A percentile compares a stretch with the other conserved stretches of the same genome.
Conservation (phyloP, 495 filamentous ascomycete genomes). For the Penicillium lagena region DNA sequence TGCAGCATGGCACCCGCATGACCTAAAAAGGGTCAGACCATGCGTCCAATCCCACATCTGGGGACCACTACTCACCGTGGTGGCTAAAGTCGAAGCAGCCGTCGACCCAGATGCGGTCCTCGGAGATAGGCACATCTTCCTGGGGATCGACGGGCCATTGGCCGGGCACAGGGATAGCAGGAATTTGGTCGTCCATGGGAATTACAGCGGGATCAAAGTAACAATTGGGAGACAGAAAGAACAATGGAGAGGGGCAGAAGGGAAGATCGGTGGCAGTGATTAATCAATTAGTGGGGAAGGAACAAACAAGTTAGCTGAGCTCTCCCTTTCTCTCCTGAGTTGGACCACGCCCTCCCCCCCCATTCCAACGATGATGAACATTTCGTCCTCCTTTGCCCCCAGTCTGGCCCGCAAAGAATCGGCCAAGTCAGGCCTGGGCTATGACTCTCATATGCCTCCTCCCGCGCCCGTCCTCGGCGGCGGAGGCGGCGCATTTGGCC, state of each 20-base stretch:
- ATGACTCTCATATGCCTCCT: slow-evolving; percentile 9
- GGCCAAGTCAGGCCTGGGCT: slow-evolving; percentile 25
- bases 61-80: slow-evolving; percentile 55
- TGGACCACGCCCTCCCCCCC: neutral
- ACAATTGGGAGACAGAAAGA: neutral
- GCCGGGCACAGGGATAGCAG: slow-evolving; percentile 38
- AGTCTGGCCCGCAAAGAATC: slow-evolving; percentile 32
- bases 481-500: slow-evolving; percentile 36
- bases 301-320: slow-evolving; percentile 10
- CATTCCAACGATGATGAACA: neutral
- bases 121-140: slow-evolving; percentile 50
- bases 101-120: slow-evolving; percentile 91
- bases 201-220: neutral
- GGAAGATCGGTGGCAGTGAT: slow-evolving; percentile 1
- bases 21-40: slow-evolving; percentile 39
- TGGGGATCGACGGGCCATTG: slow-evolving; percentile 65
- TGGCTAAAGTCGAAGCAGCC: slow-evolving; percentile 99
- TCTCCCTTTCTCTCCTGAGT: neutral
- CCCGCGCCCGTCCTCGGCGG: neutral
- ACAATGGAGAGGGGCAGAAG: neutral
- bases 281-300: slow-evolving; percentile 9
- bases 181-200: slow-evolving; percentile 25
- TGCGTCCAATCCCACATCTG: too few relatives aligned
- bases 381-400: slow-evolving; percentile 31
- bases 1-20: slow-evolving; percentile 97